Evolutionary conservation across 768 basidiomycete genomes (phyloP), one percentile per base, ranked within the genome.

Genomic region (Suillus variegatus): DNA sequence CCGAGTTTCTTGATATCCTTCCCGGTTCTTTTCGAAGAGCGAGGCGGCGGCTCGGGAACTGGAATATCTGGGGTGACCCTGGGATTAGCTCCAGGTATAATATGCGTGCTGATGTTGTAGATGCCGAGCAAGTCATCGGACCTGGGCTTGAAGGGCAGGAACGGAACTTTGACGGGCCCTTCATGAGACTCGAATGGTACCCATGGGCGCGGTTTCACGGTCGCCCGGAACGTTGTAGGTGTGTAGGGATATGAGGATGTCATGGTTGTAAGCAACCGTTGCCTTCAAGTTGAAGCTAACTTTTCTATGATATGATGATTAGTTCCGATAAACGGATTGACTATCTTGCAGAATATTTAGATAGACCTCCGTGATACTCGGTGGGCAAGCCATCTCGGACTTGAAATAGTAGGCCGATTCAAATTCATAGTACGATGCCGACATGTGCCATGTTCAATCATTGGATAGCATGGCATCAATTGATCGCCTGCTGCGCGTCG

Each of bases 81-180:
- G 14, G 75, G 75, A 58, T 64, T 71, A 8, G 74, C 75, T 12
- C 74, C 74, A 0, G 74, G 77, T 52, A 77, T 61, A 63, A 77
- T 54, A 22, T 77, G 76, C 18, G 77, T 77, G 18, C 66, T 77
- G 61, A 75, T 68, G 9, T 43, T 67, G 60, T 74, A 77, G 7
- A 61, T 38, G 7, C 67, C 67, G 44, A 46, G 51, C 61, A 76
- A 74, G 40, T 65, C 22, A 28, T 64, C 40, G 6, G 63, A 43
- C 36, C 76, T 69, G 13, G 63, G 60, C 36, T 69, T 68, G 40
- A 63, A 64, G 16, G 75, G 74, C 25, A 77, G 35, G 0, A 52
- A 14, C 0, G 75, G 75, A 0, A 68, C 64, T n/a, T 57, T 28
- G 41, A 46, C 4, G 18, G 38, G 40, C 18, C 49, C 65, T 8